Evolutionary conservation across 2,329 filamentous ascomycete species (phyloP).

Genomic region (Pestalotiopsis sp.): DNA sequence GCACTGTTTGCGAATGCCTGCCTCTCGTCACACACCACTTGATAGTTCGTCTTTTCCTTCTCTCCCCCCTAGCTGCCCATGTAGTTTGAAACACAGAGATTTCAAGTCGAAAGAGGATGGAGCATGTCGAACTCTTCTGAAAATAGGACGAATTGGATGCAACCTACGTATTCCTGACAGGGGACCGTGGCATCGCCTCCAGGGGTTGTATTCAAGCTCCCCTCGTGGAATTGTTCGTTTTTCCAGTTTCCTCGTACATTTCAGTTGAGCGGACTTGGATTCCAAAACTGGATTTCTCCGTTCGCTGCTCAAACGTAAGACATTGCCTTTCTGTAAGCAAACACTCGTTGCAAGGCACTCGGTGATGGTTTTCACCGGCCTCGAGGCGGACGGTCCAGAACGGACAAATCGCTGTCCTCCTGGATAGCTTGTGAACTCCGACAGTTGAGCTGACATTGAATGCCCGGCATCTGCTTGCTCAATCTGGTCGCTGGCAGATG

Average conservation of each 20-base stretch:
- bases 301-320: background rate
- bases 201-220: background rate
- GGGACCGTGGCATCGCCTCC: background rate
- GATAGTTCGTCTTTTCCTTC: background rate
- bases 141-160: background rate
- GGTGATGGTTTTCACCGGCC: no score
- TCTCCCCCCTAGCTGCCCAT: background rate
- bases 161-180: background rate
- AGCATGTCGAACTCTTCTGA: background rate
- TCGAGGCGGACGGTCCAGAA: no score
- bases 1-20: background rate
- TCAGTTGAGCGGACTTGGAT: background rate
- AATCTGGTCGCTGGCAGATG: background rate
- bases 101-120: background rate
- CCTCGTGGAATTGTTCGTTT: background rate
- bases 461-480: no score
- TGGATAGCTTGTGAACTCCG: no score
- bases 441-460: no score
- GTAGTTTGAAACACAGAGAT: background rate
- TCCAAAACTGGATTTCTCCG: background rate
- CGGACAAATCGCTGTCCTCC: no score
- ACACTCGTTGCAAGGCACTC: background rate
- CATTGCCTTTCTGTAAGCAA: background rate
- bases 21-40: background rate
- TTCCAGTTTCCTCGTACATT: background rate